These are phyloP conservation scores for Golubevia pallescens DNA, from an alignment of 1,284 basidiomycete genomes.

Conservation along the genomic window DNA sequence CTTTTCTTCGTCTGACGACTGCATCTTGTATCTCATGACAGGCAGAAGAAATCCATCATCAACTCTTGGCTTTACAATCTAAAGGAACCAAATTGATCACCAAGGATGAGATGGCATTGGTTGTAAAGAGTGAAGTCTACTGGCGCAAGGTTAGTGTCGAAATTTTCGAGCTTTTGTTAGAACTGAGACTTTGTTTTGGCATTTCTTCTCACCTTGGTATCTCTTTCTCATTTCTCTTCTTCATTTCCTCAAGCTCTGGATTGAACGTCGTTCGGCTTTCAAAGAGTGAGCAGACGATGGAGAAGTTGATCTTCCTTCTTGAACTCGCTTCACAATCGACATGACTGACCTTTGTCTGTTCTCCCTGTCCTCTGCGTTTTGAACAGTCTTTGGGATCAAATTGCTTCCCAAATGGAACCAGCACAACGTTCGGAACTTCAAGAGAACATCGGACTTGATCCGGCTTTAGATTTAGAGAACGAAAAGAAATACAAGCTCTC, in stretches of 20 bases:
- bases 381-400: background rate
- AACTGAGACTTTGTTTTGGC: no score
- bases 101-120: background rate
- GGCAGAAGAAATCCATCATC: background rate
- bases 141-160: background rate
- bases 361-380: background rate
- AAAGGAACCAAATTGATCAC: background rate
- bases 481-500: background rate
- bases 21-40: background rate
- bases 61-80: background rate
- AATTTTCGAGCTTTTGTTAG: no score
- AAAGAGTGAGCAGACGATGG: background rate
- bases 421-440: background rate
- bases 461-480: background rate
- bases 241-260: no score
- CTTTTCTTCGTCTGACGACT: background rate
- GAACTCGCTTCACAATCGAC: background rate
- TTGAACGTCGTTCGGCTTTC: no score
- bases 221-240: no score
- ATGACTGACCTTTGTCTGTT: background rate
- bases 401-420: background rate
- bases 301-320: background rate
- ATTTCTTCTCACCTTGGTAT: no score
- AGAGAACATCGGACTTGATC: background rate
- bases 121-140: background rate